These are phyloP conservation scores for Piromyces sp. DNA, from an alignment of 192 early-diverging fungal genomes.

Conservation along the genomic window DNA sequence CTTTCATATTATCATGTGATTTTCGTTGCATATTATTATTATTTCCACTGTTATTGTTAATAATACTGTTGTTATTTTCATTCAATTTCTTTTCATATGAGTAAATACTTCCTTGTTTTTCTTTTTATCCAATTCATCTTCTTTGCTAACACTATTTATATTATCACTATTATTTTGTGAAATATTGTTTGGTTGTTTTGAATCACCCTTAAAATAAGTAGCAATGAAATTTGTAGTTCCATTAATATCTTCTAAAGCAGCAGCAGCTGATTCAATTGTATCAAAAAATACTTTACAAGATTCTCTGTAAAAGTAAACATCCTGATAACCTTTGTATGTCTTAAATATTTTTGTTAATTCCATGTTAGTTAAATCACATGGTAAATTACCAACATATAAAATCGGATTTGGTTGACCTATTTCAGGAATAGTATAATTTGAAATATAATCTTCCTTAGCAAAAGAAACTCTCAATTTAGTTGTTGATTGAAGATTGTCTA, in stretches of 20 bases:
- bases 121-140: neutral
- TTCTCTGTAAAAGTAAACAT: slow-evolving; percentile 4
- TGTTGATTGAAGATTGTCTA: neutral
- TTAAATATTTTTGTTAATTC: slow-evolving; percentile 7
- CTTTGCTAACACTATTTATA: neutral
- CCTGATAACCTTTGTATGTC: slow-evolving; percentile 1
- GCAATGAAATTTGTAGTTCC: slow-evolving; percentile 3
- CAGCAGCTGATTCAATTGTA: neutral
- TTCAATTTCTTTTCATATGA: neutral
- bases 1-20: neutral
- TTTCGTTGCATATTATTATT: neutral
- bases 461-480: slow-evolving; percentile 2
- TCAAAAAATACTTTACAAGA: slow-evolving; percentile 4
- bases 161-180: neutral
- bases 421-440: slow-evolving; percentile 3
- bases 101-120: neutral
- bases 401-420: neutral
- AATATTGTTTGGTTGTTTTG: neutral
- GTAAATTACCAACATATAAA: slow-evolving; percentile 1
- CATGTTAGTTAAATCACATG: slow-evolving; percentile 4
- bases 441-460: slow-evolving; percentile 3
- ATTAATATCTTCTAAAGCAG: slow-evolving; percentile 1
- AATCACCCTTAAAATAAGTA: slow-evolving; percentile 3
- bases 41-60: neutral
- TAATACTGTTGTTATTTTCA: neutral